These are phyloP conservation scores for Debaryomyces tyrocola DNA, from an alignment of 805 yeast species.

Conservation along the genomic window DNA sequence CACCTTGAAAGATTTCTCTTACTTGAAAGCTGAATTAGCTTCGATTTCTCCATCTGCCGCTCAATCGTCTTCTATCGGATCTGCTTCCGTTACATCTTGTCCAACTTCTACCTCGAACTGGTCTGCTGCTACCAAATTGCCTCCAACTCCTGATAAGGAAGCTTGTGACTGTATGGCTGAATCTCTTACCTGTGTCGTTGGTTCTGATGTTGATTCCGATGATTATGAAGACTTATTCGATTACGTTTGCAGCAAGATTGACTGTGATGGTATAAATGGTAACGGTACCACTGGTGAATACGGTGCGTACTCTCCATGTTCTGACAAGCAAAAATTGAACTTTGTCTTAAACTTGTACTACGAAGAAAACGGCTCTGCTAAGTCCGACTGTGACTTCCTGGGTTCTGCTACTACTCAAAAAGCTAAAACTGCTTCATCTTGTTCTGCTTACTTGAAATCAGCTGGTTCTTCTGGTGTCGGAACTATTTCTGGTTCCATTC, in stretches of 20 bases:
- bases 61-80: conserved; percentile 19
- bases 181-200: conserved; percentile 37
- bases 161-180: conserved; percentile 38
- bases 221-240: conserved; percentile 36
- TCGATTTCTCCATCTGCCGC: conserved; percentile 37
- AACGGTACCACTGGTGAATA: conserved; percentile 41
- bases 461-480: conserved; percentile 77
- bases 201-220: conserved; percentile 22
- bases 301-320: conserved; percentile 44
- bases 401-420: conserved; percentile 41
- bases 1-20: conserved; percentile 62
- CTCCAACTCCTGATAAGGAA: conserved; percentile 42
- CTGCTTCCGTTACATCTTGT: conserved; percentile 33
- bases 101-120: conserved; percentile 34
- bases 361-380: conserved; percentile 21
- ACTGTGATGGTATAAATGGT: conserved; percentile 38
- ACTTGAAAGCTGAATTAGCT: conserved; percentile 61
- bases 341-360: conserved; percentile 42
- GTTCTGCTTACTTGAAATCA: conserved; percentile 56
- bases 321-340: conserved; percentile 34
- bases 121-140: conserved; percentile 40
- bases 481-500: conserved; percentile 38
- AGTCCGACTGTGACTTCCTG: conserved; percentile 36
- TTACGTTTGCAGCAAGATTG: conserved; percentile 31
- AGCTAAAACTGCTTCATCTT: conserved; percentile 41